These are phyloP conservation scores for Dipteronia sinensis DNA, from an alignment of 345 rosid genomes.

Conservation along the genomic window DNA sequence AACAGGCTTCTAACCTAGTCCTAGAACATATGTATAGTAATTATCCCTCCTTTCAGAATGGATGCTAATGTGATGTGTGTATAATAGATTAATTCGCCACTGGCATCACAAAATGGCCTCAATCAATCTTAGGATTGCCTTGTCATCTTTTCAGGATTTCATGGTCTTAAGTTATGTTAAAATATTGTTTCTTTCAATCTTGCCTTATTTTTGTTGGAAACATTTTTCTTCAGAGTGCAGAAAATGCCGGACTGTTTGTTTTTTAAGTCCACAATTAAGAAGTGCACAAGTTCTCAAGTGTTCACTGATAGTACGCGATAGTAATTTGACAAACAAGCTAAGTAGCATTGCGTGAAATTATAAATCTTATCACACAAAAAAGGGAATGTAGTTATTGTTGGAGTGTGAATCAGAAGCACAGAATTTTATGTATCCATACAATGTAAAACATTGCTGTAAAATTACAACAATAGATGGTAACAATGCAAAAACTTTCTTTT, in stretches of 20 bases:
- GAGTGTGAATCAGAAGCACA: conserved; percentile 5
- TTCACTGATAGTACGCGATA: neutral
- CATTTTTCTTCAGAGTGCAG: neutral
- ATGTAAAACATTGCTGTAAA: neutral
- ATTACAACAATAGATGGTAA: conserved; percentile 23
- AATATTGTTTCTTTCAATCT: neutral
- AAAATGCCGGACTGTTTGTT: neutral
- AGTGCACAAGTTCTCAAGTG: neutral
- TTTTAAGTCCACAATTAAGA: neutral
- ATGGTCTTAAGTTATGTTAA: neutral
- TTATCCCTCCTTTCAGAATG: neutral
- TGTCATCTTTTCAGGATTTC: neutral
- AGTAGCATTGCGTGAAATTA: neutral
- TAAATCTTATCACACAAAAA: neutral
- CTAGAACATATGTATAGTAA: neutral
- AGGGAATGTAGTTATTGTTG: neutral
- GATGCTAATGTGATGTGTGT: neutral
- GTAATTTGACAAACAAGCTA: neutral
- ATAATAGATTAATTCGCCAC: neutral
- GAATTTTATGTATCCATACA: conserved; percentile 18
- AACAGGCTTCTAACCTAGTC: neutral
- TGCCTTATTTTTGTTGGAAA: too few relatives aligned
- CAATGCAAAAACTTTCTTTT: conserved; percentile 14
- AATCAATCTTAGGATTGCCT: neutral
- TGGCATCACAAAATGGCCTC: neutral